Evolutionary conservation across 1,284 basidiomycete species (phyloP).

Genomic region (Uromyces viciae-fabae): DNA sequence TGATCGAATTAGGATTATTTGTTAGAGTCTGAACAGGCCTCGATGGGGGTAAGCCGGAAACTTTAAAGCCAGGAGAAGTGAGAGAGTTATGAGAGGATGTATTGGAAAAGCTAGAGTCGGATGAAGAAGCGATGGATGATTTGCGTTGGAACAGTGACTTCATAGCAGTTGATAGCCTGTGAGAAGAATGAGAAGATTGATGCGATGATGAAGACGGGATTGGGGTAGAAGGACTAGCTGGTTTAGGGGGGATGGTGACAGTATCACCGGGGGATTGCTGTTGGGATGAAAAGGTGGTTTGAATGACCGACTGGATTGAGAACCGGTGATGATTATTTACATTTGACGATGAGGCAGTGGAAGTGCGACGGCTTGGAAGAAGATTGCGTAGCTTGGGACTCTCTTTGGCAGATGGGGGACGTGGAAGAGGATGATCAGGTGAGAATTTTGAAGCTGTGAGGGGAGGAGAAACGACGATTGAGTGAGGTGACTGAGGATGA

Average conservation of each 20-base stretch:
- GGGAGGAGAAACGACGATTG: not conserved
- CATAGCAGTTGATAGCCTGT: slow-evolving; percentile 15
- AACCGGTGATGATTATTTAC: not conserved
- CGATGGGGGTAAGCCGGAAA: too few relatives aligned
- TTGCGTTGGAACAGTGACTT: slow-evolving; percentile 3
- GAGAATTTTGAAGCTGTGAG: not conserved
- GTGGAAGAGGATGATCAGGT: not conserved
- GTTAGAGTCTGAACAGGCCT: too few relatives aligned
- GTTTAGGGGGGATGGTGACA: not conserved
- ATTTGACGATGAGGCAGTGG: too few relatives aligned
- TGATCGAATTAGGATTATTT: too few relatives aligned
- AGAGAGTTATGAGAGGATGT: slow-evolving; percentile 1
- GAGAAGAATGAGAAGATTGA: not conserved
- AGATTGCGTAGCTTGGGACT: not conserved
- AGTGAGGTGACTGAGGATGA: not conserved
- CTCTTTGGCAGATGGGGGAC: not conserved
- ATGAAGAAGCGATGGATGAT: slow-evolving; percentile 10
- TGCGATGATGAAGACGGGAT: not conserved
- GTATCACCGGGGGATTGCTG: not conserved
- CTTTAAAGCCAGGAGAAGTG: not conserved
- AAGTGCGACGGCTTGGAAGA: too few relatives aligned
- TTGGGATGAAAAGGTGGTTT: not conserved
- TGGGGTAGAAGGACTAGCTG: not conserved
- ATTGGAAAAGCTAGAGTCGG: slow-evolving; percentile 18
- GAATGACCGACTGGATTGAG: not conserved